These are phyloP conservation scores for Diutina pseudorugosa DNA, from an alignment of 1,139 yeast genomes.

Conservation along the genomic window DNA sequence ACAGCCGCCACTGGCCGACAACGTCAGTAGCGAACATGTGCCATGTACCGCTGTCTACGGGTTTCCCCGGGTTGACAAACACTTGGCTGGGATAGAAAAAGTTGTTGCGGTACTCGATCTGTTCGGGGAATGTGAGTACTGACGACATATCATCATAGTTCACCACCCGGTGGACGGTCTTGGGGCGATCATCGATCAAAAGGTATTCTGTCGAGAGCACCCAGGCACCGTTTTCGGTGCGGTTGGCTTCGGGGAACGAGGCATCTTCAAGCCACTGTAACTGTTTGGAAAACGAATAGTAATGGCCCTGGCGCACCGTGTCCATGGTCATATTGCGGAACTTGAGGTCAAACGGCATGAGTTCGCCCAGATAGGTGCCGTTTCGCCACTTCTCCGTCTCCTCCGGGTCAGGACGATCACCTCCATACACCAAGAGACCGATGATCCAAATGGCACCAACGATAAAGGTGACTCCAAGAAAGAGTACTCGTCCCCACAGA, in stretches of 20 bases:
- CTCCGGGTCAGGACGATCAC: slow-evolving; percentile 7
- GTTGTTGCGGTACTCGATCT: slow-evolving; percentile 22
- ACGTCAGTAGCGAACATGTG: slow-evolving; percentile 26
- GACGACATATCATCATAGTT: slow-evolving; percentile 9
- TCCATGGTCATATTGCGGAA: slow-evolving; percentile 19
- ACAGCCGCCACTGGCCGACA: slow-evolving; percentile 50
- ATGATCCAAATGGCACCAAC: slow-evolving; percentile 16
- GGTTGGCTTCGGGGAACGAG: slow-evolving; percentile 13
- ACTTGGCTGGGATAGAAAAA: slow-evolving; percentile 21
- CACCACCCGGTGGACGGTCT: slow-evolving; percentile 14
- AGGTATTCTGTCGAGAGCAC: slow-evolving; percentile 14
- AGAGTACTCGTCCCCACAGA: slow-evolving; percentile 7
- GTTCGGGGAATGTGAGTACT: slow-evolving; percentile 13
- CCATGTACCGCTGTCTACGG: slow-evolving; percentile 13
- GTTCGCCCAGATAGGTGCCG: not conserved
- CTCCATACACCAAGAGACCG: slow-evolving; percentile 18
- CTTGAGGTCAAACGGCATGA: not conserved
- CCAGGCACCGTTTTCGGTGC: slow-evolving; percentile 13
- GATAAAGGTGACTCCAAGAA: slow-evolving; percentile 2
- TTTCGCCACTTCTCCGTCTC: not conserved
- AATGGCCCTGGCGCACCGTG: slow-evolving; percentile 15
- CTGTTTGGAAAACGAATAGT: slow-evolving; percentile 11
- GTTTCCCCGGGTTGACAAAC: slow-evolving; percentile 20
- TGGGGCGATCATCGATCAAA: slow-evolving; percentile 9
- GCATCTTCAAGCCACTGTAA: slow-evolving; percentile 19